phyloP scores from a whole-genome alignment of 345 rosid species.

The Cardiospermum halicacabum region DNA sequence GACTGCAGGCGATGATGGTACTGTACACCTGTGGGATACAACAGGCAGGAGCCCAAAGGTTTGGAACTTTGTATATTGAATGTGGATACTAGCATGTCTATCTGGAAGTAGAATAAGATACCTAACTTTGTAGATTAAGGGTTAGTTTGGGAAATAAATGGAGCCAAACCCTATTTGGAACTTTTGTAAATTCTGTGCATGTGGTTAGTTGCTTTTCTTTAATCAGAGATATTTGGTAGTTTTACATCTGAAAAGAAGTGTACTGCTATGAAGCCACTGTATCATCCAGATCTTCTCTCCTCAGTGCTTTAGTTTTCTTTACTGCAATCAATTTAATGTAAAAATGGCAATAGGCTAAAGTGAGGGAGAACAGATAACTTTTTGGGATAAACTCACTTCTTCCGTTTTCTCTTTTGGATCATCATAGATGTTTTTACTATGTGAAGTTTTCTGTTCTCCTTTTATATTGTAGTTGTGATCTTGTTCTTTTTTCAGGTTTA shows the following conservation, averaged over 20 bases:
- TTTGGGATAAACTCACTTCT: background rate
- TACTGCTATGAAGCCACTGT: background rate
- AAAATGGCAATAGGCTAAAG: background rate
- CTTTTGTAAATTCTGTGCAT: background rate
- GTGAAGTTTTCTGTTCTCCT: background rate
- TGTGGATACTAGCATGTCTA: background rate
- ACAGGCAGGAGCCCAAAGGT: constrained; percentile 96
- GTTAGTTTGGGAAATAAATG: background rate
- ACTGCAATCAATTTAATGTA: background rate
- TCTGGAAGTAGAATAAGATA: constrained; percentile 4
- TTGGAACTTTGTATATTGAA: background rate
- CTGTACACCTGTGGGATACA: constrained; percentile 93
- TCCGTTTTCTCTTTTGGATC: background rate
- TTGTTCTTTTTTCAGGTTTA: constrained; percentile 1
- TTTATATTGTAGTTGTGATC: background rate
- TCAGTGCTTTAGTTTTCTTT: background rate
- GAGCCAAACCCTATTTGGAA: background rate
- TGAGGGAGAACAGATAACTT: background rate
- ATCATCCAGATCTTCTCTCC: constrained; percentile 1
- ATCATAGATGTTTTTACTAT: background rate
- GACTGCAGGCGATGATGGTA: constrained; percentile 99
- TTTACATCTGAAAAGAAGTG: background rate
- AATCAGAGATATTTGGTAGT: background rate
- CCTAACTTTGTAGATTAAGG: background rate
- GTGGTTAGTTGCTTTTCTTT: background rate